Evolutionary conservation across 352 stramenopile genomes (phyloP).

Genomic region (Globisporangium alternatum): DNA sequence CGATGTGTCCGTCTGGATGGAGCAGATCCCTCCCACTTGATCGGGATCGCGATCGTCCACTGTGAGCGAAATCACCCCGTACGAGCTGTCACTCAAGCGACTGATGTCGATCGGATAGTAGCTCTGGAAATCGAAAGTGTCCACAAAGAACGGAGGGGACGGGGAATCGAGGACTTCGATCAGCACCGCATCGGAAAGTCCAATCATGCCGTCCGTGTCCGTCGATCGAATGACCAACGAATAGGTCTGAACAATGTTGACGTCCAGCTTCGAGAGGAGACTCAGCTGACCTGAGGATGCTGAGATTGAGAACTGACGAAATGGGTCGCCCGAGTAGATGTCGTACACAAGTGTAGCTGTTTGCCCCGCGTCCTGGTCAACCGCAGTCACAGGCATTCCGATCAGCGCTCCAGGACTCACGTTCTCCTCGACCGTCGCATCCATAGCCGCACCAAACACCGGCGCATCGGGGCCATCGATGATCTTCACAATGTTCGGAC

Average conservation of each 20-base stretch:
- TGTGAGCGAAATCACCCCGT: conserved; percentile 33
- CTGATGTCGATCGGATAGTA: conserved; percentile 44
- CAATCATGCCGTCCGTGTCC: conserved; percentile 35
- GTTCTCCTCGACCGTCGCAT: conserved; percentile 11
- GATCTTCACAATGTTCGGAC: conserved; percentile 35
- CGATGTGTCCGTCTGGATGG: conserved; percentile 27
- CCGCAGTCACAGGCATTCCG: conserved; percentile 28
- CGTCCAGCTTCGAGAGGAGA: conserved; percentile 30
- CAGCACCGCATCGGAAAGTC: conserved; percentile 34
- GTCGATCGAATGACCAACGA: conserved; percentile 38
- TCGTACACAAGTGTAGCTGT: conserved; percentile 35
- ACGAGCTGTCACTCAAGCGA: conserved; percentile 41
- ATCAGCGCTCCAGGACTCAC: conserved; percentile 8
- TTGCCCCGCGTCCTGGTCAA: conserved; percentile 49
- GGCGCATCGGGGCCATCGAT: conserved; percentile 41
- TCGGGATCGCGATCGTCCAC: conserved; percentile 45
- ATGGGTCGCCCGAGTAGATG: conserved; percentile 44
- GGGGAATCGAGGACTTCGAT: conserved; percentile 40
- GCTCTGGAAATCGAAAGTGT: conserved; percentile 22
- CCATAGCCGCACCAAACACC: conserved; percentile 21
- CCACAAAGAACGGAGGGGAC: conserved; percentile 45
- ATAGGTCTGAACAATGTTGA: conserved; percentile 32
- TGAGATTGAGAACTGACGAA: conserved; percentile 41
- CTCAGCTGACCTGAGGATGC: conserved; percentile 30
- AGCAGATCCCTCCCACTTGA: conserved; percentile 40